Evolutionary conservation across 2,329 filamentous ascomycete species (phyloP), one percentile per base, ranked within the genome.

Genomic region (Orbilia blumenaviensis): DNA sequence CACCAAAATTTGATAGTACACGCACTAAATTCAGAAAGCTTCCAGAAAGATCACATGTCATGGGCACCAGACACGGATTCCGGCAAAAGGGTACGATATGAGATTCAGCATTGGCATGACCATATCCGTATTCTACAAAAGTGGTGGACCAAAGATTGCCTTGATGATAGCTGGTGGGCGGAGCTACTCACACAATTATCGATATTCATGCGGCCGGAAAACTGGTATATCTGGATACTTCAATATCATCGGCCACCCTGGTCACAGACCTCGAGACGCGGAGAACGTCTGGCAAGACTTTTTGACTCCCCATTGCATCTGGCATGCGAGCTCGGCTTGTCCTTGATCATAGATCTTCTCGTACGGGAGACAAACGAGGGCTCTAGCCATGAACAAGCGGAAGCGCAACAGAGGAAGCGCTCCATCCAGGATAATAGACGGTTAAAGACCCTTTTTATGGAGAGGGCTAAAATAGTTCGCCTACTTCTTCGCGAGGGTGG

Each of bases 31-130:
- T 52, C 50, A 16, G 41, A 52, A 12, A n/a, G 1, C 7, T 73
- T 73, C 34, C 60, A 73, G 21, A 52, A 66, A 21, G 16, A n/a
- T 6, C 44, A 73, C 14, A 73, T 73, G 68, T 42, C 60, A 4
- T 73, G 68, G 68, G 32, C 3, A 0, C 54, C 21, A 7, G n/a
- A 14, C 10, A 52, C 34, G 41, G n/a, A 14, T 6, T 21, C 29
- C 8, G 36, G 42, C 7, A 25, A 12, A 3, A 14, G 60, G 10
- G 2, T 16, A 5, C 36, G 61, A 25, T 66, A 66, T 10, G 61
- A 66, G n/a, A 42, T 66, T 5, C 14, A 52, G 1, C 50, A 62
- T 12, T 69, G 42, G 56, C 34, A 64, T 8, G 44, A 54, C n/a
- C 64, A 68, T 14, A 25, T 66, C 21, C 3, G 8, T 4, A 41